Conservation (phyloP, 306 rosid species). For the Rubus parviflorus region DNA sequence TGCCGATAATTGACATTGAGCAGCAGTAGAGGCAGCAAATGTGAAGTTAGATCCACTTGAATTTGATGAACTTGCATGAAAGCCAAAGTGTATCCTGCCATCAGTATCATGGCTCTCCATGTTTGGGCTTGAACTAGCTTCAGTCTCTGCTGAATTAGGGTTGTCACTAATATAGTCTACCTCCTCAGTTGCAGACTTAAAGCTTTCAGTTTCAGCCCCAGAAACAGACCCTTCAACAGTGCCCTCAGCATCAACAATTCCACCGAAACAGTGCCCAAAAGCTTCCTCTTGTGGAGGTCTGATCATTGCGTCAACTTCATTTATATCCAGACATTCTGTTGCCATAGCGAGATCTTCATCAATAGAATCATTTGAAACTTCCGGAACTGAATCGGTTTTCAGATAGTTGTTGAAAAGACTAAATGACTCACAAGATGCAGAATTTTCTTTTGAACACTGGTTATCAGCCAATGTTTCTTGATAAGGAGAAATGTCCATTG, state of each 20-base stretch:
- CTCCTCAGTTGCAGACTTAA: constrained; percentile 71
- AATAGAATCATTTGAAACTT: constrained; percentile 39
- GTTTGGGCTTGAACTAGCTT: constrained; percentile 41
- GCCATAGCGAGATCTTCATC: constrained; percentile 68
- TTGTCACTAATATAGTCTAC: constrained; percentile 49
- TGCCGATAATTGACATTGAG: constrained; percentile 53
- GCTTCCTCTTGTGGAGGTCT: constrained; percentile 34
- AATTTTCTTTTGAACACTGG: constrained; percentile 53
- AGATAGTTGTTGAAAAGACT: constrained; percentile 33
- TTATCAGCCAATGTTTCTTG: constrained; percentile 60
- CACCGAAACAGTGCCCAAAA: constrained; percentile 28
- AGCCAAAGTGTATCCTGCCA: constrained; percentile 34
- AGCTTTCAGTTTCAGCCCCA: constrained; percentile 82
- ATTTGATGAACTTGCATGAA: constrained; percentile 52
- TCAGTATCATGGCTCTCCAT: constrained; percentile 42
- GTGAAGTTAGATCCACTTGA: constrained; percentile 57
- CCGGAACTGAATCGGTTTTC: constrained; percentile 37
- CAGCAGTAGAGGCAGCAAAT: constrained; percentile 72
- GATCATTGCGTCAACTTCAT: constrained; percentile 32
- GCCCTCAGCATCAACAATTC: constrained; percentile 40
- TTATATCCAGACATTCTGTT: constrained; percentile 47
- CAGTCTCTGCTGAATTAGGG: constrained; percentile 45
- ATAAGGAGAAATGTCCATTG: constrained; percentile 92
- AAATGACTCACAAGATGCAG: constrained; percentile 57
- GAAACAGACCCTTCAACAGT: constrained; percentile 53